These are phyloP conservation scores for Lomentospora prolificans DNA, from an alignment of 2,329 filamentous ascomycete genomes.

Conservation along the genomic window DNA sequence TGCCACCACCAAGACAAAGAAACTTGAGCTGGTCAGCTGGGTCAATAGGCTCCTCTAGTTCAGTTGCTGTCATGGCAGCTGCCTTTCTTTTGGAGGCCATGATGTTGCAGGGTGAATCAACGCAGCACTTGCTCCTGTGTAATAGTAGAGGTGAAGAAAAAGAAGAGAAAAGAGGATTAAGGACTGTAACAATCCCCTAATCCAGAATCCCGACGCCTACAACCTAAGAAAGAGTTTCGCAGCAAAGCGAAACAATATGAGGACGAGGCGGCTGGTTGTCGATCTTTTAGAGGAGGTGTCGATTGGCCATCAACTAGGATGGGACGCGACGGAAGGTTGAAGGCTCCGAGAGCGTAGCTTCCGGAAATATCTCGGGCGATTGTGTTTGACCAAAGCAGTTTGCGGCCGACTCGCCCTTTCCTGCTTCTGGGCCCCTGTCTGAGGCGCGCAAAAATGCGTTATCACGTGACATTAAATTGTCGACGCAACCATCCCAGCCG, in stretches of 20 bases:
- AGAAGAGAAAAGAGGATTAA: neutral
- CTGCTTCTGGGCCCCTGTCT: too few species aligned
- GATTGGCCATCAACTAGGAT: too few species aligned
- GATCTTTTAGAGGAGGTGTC: neutral
- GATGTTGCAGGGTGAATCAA: slow-evolving; percentile 12
- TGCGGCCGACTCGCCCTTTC: neutral
- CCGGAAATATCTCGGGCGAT: neutral
- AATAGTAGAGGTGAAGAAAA: neutral
- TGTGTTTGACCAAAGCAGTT: neutral
- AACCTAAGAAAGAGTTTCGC: too few species aligned
- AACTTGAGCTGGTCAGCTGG: slow-evolving; percentile 93
- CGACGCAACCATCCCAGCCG: neutral
- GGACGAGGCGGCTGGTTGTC: too few species aligned
- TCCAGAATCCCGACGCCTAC: too few species aligned
- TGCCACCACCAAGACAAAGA: slow-evolving; percentile 85
- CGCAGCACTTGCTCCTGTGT: neutral
- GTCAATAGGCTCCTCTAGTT: slow-evolving; percentile 71
- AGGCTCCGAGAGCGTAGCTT: neutral
- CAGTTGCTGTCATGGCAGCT: slow-evolving; percentile 29
- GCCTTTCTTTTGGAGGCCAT: slow-evolving; percentile 97
- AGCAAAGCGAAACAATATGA: too few species aligned
- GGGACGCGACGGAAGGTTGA: neutral
- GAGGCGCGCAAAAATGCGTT: neutral
- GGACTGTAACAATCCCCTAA: too few species aligned
- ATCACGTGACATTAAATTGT: slow-evolving; percentile 12